A percentile compares a stretch with the other conserved stretches of the same genome.
Evolutionary conservation across 345 rosid species (phyloP).

Genomic region (Bretschneidera sinensis): DNA sequence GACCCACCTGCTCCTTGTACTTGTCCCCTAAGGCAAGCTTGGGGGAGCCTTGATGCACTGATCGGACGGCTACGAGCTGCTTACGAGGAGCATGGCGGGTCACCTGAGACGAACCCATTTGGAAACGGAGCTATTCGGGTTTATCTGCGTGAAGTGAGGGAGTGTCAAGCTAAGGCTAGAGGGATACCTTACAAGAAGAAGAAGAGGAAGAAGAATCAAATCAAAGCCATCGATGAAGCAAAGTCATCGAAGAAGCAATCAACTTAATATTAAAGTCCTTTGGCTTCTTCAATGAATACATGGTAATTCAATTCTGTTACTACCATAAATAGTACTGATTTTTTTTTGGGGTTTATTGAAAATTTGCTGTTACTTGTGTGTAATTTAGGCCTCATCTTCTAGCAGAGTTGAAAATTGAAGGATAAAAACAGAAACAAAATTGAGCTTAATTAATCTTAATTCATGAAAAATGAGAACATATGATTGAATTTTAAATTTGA

Average conservation of each 20-base stretch:
- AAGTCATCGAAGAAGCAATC: constrained; percentile 25
- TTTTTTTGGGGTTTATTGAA: too few relatives aligned
- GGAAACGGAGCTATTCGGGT: constrained; percentile 77
- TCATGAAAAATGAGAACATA: too few relatives aligned
- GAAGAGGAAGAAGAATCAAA: constrained; percentile 58
- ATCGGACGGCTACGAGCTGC: constrained; percentile 85
- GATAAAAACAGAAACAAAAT: too few relatives aligned
- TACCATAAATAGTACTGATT: too few relatives aligned
- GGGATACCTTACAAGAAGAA: constrained; percentile 81
- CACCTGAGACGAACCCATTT: constrained; percentile 64
- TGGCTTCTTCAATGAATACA: constrained; percentile 23
- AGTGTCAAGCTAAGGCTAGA: constrained; percentile 78
- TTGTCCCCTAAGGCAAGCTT: constrained; percentile 76
- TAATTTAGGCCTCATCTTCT: too few relatives aligned
- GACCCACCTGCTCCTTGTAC: constrained; percentile 82
- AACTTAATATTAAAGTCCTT: constrained; percentile 9
- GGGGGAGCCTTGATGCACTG: constrained; percentile 92
- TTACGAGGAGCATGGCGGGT: constrained; percentile 71
- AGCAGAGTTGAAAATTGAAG: too few relatives aligned
- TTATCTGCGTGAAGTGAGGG: constrained; percentile 67
- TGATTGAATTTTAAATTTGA: too few relatives aligned
- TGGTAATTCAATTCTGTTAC: too few relatives aligned
- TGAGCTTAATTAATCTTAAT: too few relatives aligned
- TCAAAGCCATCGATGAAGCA: constrained; percentile 32
- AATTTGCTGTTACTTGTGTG: too few relatives aligned